Evolutionary conservation across 306 rosid species (phyloP).

Genomic region (Ormosia semicastrata): DNA sequence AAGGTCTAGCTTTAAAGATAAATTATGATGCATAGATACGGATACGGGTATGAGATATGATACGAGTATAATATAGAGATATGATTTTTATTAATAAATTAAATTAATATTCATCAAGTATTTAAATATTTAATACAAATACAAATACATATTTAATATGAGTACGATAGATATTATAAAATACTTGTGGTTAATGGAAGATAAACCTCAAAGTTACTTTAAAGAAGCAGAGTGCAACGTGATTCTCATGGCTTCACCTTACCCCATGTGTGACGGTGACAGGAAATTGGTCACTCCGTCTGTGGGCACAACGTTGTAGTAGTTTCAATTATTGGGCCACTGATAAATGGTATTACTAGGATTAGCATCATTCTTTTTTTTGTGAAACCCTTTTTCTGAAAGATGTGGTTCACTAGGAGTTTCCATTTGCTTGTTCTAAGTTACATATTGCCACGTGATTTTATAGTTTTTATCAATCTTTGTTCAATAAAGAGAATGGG

Average conservation of each 20-base stretch:
- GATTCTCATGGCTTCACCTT: conserved; percentile 5
- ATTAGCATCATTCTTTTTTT: not conserved
- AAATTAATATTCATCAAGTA: too few relatives aligned
- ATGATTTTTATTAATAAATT: too few relatives aligned
- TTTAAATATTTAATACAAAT: too few relatives aligned
- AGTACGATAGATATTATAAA: too few relatives aligned
- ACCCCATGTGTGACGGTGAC: not conserved
- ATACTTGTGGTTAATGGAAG: too few relatives aligned
- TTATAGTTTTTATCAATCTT: not conserved
- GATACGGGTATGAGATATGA: too few relatives aligned
- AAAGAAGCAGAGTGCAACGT: not conserved
- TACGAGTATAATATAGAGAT: too few relatives aligned
- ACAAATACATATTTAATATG: too few relatives aligned
- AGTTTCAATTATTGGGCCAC: not conserved
- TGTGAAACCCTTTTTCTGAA: not conserved
- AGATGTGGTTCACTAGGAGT: too few relatives aligned
- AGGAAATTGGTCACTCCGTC: not conserved
- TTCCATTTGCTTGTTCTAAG: not conserved
- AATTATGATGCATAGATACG: too few relatives aligned
- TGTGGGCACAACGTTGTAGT: not conserved
- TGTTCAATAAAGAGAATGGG: not conserved
- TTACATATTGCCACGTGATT: not conserved
- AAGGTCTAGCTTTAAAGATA: not conserved
- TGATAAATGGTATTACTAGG: not conserved
- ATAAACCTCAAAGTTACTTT: not conserved